phyloP scores from a whole-genome alignment of 2,329 filamentous ascomycete species.

The Lojkania enalia region DNA sequence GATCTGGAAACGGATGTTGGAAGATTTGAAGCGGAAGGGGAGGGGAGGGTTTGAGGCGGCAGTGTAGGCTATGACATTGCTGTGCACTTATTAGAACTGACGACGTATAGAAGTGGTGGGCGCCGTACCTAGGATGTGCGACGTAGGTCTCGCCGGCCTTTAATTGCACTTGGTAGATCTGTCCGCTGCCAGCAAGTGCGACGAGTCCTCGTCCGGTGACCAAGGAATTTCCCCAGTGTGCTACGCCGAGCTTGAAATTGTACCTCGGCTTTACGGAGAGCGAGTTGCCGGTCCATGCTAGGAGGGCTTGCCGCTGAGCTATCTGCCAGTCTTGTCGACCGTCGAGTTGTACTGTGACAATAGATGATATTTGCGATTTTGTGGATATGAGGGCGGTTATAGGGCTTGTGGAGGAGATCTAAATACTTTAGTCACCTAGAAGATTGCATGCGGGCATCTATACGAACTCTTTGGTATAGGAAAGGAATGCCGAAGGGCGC shows the following conservation, averaged over 20 bases:
- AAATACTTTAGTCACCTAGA: conserved; percentile 19
- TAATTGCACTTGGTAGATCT: conserved; percentile 84
- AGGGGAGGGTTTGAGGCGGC: conserved; percentile 72
- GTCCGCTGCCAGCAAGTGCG: conserved; percentile 81
- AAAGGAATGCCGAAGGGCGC: conserved; percentile 86
- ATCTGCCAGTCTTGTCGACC: conserved; percentile 96
- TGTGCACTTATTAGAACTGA: conserved; percentile 35
- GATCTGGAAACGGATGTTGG: conserved; percentile 73
- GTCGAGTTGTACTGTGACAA: conserved; percentile 86
- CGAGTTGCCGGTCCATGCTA: conserved; percentile 97
- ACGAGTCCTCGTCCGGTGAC: conserved; percentile 86
- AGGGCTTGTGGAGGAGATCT: conserved; percentile 83
- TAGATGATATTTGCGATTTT: conserved; percentile 82
- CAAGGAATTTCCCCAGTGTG: conserved; percentile 89
- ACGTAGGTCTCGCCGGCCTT: conserved; percentile 86
- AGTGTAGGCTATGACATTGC: conserved; percentile 89
- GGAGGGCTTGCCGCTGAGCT: conserved; percentile 78
- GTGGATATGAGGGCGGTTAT: conserved; percentile 87
- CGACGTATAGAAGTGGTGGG: neutral
- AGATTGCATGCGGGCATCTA: too few species aligned
- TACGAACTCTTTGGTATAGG: conserved; percentile 74
- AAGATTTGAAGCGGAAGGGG: conserved; percentile 86
- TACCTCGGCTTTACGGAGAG: conserved; percentile 74
- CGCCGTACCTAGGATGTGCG: conserved; percentile 70
- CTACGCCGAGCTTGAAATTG: conserved; percentile 72